Evolutionary conservation across 169 alveolate species (phyloP), one percentile per base, ranked within the genome.

Genomic region (Miamiensis avidus): DNA sequence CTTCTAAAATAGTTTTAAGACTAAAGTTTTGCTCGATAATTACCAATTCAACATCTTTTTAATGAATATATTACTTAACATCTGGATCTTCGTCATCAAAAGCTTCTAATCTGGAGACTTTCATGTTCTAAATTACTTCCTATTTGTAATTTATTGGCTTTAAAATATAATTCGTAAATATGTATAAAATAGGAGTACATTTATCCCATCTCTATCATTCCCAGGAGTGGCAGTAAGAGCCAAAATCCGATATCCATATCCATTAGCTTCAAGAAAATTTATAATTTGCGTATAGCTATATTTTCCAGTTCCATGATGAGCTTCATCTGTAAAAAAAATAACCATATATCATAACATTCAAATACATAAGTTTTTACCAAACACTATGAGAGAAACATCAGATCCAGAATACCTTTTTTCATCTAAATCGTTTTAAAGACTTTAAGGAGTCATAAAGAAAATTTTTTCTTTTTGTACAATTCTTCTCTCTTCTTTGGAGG

Each of bases 211-310:
- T 27, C 73, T 34, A 28, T 85, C 76, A 74, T 85, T 85, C 32
- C 92, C 93, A 34, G 96, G 96, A 76, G 94, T 90, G 1, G 96
- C 96, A 65, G 93, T 88, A 26, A 93, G 75, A 1, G 93, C 87
- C 11, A 93, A 88, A 33, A 93, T 87, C 83, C 96, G 82, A 33
- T 87, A 90, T 30, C 93, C 90, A 49, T 75, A 64, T 11, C 72
- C 76, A 32, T 72, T 26, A 1, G 77, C 69, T 78, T 93, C 93
- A 29, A 88, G 78, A 4, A 34, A 29, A 25, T 86, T 31, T 75
- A 93, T 85, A n/a, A 93, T 86, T 31, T 33, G 69, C 0, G 92
- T 83, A 85, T 93, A 93, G 1, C 94, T 90, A 88, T 90, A 93
- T 30, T 93, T 89, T 31, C 94, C 94, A 26, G 91, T 85, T 16